Conservation (phyloP, 164 flowering plant genomes). For the Stephania yunnanensis region DNA sequence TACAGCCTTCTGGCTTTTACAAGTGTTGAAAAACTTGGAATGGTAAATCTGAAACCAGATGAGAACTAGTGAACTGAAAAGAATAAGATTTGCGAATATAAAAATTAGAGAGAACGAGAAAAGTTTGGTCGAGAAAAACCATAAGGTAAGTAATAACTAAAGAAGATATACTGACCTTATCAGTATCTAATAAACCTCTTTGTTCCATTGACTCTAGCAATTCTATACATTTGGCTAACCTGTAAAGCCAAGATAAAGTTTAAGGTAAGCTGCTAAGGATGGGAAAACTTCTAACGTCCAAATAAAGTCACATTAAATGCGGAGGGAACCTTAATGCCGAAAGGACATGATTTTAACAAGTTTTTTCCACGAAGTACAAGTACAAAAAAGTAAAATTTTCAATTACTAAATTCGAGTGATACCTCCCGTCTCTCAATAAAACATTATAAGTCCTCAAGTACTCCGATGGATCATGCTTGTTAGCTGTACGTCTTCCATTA, state of each 20-base stretch:
- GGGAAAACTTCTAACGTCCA: background rate
- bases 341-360: background rate
- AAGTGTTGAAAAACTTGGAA: constrained; percentile 52
- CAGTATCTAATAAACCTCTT: constrained; percentile 65
- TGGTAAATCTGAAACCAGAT: constrained; percentile 64
- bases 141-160: constrained; percentile 3
- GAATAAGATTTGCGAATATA: background rate
- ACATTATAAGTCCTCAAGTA: constrained; percentile 41
- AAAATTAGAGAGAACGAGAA: background rate
- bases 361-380: background rate
- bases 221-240: constrained; percentile 64
- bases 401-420: constrained; percentile 10
- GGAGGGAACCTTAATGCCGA: no score
- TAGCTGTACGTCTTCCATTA: constrained; percentile 25
- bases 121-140: background rate
- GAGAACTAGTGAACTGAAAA: constrained; percentile 9
- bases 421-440: constrained; percentile 69
- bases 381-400: background rate
- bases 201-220: constrained; percentile 74
- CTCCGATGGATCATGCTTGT: constrained; percentile 24
- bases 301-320: background rate
- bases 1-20: constrained; percentile 70
- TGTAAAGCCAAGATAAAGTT: constrained; percentile 19
- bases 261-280: constrained; percentile 8
- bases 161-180: constrained; percentile 42